Conservation (phyloP, 2,329 filamentous ascomycete species). For the Colletotrichum navitas region DNA sequence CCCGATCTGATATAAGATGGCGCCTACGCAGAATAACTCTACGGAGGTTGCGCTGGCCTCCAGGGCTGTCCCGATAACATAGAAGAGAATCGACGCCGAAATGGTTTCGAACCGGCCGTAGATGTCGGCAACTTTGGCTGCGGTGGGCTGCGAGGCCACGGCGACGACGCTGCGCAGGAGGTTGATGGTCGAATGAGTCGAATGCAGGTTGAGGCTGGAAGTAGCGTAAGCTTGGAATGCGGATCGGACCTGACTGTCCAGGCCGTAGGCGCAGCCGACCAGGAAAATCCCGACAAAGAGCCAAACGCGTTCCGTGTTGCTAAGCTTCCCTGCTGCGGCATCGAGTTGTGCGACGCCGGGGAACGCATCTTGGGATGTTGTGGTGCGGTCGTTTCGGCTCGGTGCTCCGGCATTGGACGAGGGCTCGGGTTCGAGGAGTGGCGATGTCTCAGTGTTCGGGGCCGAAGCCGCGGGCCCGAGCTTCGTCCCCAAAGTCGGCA, state of each 20-base stretch:
- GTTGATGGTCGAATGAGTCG: conserved; percentile 69
- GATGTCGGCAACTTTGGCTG: conserved; percentile 72
- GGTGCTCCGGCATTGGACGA: conserved; percentile 18
- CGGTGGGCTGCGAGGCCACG: conserved; percentile 68
- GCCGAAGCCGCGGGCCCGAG: conserved; percentile 9
- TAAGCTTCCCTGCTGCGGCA: conserved; percentile 61
- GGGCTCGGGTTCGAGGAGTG: conserved; percentile 31
- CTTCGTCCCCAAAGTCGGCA: conserved; percentile 25
- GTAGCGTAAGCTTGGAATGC: conserved; percentile 69
- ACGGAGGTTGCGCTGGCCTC: conserved; percentile 64
- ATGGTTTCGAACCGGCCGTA: conserved; percentile 73
- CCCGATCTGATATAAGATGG: conserved; percentile 69
- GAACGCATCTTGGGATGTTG: background rate
- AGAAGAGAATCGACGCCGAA: conserved; percentile 67
- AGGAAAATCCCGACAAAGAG: conserved; percentile 70
- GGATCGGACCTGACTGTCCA: conserved; percentile 65
- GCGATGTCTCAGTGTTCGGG: conserved; percentile 32
- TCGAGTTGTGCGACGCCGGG: conserved; percentile 67
- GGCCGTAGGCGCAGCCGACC: conserved; percentile 70
- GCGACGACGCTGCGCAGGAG: conserved; percentile 70
- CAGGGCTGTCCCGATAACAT: conserved; percentile 65
- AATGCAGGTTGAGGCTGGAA: conserved; percentile 63
- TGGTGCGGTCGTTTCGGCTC: conserved; percentile 12
- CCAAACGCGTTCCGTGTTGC: conserved; percentile 58
- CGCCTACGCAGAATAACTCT: conserved; percentile 64